Evolutionary conservation across 495 filamentous ascomycete species (phyloP).

Genomic region (Stereocaulon alpinum): DNA sequence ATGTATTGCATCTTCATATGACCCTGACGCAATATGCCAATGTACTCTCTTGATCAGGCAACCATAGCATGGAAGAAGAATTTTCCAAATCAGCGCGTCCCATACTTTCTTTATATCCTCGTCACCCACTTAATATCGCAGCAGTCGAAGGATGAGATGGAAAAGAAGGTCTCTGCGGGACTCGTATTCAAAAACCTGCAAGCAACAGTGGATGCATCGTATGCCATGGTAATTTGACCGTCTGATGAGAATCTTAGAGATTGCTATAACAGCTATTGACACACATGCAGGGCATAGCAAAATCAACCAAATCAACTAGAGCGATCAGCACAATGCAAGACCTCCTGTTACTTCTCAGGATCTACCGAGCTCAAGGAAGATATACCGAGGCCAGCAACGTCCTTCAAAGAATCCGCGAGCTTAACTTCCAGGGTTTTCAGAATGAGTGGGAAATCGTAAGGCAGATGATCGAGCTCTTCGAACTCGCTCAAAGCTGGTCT

Average conservation of each 20-base stretch:
- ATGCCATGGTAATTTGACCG: constrained; percentile 21
- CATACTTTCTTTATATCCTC: constrained; percentile 50
- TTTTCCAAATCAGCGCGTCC: constrained; percentile 45
- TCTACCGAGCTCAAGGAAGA: constrained; percentile 39
- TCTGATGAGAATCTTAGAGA: neutral
- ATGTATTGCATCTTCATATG: neutral
- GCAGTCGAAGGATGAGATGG: constrained; percentile 33
- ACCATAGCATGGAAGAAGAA: constrained; percentile 50
- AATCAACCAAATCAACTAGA: constrained; percentile 32
- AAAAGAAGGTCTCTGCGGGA: constrained; percentile 45
- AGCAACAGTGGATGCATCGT: constrained; percentile 43
- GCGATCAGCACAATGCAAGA: constrained; percentile 47
- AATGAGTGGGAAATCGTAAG: constrained; percentile 43
- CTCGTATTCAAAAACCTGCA: constrained; percentile 51
- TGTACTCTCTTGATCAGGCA: constrained; percentile 29
- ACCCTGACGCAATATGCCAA: neutral
- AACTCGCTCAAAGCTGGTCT: constrained; percentile 38
- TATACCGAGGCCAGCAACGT: constrained; percentile 40
- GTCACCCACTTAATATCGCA: constrained; percentile 35
- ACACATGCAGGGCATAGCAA: constrained; percentile 25
- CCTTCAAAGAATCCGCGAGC: constrained; percentile 41
- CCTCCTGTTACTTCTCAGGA: constrained; percentile 42
- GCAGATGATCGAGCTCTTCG: constrained; percentile 36
- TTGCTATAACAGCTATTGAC: constrained; percentile 10
- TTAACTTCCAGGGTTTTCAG: constrained; percentile 39